Percentiles rank a stretch among this genome's conserved stretches.
Conservation (phyloP, 2,329 filamentous ascomycete genomes). For the Lasiodiplodia citricola region DNA sequence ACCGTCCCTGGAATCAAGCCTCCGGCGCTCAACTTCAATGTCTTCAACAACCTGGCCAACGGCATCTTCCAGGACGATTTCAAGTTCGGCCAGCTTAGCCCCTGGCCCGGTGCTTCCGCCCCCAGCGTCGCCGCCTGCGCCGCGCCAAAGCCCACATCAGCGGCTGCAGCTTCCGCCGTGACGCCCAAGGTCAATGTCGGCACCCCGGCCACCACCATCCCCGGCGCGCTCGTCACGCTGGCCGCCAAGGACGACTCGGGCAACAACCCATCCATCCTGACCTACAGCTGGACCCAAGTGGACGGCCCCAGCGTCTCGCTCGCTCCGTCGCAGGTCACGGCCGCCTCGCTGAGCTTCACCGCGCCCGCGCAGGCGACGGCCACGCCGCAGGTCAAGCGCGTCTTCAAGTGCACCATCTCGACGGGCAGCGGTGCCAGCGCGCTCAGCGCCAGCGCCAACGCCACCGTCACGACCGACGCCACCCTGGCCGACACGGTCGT, state of each 20-base stretch:
- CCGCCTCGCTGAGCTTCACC: conserved; percentile 34
- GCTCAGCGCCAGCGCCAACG: conserved; percentile 36
- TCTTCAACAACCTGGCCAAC: conserved; percentile 44
- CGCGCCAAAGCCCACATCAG: conserved; percentile 30
- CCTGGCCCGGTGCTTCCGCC: conserved; percentile 42
- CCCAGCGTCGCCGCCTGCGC: conserved; percentile 37
- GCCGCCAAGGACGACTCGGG: conserved; percentile 36
- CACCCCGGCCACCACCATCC: conserved; percentile 31
- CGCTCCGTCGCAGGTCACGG: conserved; percentile 24
- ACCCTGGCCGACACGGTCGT: conserved; percentile 37
- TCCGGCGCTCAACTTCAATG: conserved; percentile 35
- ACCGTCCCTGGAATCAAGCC: conserved; percentile 46
- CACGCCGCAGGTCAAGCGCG: conserved; percentile 31
- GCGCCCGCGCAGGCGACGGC: conserved; percentile 33
- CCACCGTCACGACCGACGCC: conserved; percentile 36
- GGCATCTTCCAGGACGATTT: conserved; percentile 38
- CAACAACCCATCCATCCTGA: conserved; percentile 34
- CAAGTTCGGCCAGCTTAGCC: conserved; percentile 46
- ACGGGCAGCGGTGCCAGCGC: conserved; percentile 33
- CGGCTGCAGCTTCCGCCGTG: conserved; percentile 33
- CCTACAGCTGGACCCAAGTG: conserved; percentile 41
- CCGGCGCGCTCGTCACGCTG: conserved; percentile 38
- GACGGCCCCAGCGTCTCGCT: conserved; percentile 34
- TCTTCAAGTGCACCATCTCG: conserved; percentile 38
- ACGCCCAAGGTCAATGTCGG: conserved; percentile 28